Conservation (phyloP, 2,329 filamentous ascomycete species). For the Biscogniauxia sp. region DNA sequence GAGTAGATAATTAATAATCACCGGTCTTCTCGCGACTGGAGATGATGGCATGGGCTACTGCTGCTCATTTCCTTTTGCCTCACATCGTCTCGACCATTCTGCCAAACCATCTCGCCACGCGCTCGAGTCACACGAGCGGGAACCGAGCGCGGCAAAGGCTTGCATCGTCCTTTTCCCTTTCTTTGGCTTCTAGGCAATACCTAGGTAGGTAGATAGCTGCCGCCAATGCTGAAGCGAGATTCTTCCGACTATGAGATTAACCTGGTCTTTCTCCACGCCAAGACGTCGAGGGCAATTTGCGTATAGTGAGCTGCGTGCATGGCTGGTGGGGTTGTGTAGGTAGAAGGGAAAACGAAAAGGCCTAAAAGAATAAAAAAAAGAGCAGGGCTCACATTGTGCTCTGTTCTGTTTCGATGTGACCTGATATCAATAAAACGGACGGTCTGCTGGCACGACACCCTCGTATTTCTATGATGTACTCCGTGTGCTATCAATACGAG, state of each 20-base stretch:
- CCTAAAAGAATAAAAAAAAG: conserved; percentile 4
- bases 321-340: conserved; percentile 3
- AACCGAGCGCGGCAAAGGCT: conserved; percentile 15
- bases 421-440: conserved; percentile 4
- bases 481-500: conserved; percentile 5
- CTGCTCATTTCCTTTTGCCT: not conserved
- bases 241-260: conserved; percentile 17
- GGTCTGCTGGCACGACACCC: not conserved
- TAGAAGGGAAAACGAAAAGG: conserved; percentile 2
- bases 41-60: not conserved
- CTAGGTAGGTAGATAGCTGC: conserved; percentile 16
- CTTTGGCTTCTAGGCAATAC: conserved; percentile 2
- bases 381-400: not conserved
- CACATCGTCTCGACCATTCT: conserved; percentile 16
- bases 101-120: conserved; percentile 9
- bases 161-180: conserved; percentile 10
- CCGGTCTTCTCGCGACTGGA: not conserved
- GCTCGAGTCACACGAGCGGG: not conserved
- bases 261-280: conserved; percentile 24
- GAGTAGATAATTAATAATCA: not conserved
- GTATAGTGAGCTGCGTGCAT: not conserved
- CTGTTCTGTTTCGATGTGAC: conserved; percentile 14
- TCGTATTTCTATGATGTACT: conserved; percentile 4
- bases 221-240: conserved; percentile 25
- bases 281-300: conserved; percentile 18